Evolutionary conservation across 192 early-diverging fungal genomes (phyloP), one percentile per base, ranked within the genome.

Genomic region (Coemansia sp.): DNA sequence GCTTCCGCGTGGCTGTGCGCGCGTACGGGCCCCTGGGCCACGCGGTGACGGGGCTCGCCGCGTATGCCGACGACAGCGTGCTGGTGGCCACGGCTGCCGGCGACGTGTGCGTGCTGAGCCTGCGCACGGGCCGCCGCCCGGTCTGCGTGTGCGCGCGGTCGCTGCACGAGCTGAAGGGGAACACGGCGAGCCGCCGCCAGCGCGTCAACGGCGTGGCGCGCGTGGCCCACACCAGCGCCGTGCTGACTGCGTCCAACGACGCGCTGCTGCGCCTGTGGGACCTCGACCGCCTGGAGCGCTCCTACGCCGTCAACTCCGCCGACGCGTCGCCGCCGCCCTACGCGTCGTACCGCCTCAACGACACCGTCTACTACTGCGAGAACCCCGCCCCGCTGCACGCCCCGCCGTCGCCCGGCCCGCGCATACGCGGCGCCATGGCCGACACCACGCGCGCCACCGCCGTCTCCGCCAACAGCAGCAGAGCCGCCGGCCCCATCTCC

Each of bases 251-350:
- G 27, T 57, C 53, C 1, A 89, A 88, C 5, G 96, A 97, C 81
- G 88, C 92, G 39, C 95, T 95, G 76, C 78, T 98, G 36, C 81
- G 95, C n/a, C 92, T 90, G 66, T 95, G 95, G 93, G 90, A 95
- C 71, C 83, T 85, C 22, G 80, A 78, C 8, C 74, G 78, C 22
- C 74, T 92, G 36, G 93, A 94, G 31, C 83, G 92, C 18, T 94
- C 92, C 3, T 90, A 87, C 73, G 85, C 95, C 3, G 82, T 97
- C 38, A 86, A 49, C 62, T 2, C 57, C 27, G 27, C 63, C 76
- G 11, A 38, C 67, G 60, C 65, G 2, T 58, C 55, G 27, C 63
- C 76, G 6, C 50, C 67, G 36, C 75, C 81, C 18, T 79, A 83
- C 31, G 71, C 75, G 13, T 83, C 81, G 49, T 83, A 83, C 31